phyloP scores from a whole-genome alignment of 345 rosid species.

The Pistacia vera region DNA sequence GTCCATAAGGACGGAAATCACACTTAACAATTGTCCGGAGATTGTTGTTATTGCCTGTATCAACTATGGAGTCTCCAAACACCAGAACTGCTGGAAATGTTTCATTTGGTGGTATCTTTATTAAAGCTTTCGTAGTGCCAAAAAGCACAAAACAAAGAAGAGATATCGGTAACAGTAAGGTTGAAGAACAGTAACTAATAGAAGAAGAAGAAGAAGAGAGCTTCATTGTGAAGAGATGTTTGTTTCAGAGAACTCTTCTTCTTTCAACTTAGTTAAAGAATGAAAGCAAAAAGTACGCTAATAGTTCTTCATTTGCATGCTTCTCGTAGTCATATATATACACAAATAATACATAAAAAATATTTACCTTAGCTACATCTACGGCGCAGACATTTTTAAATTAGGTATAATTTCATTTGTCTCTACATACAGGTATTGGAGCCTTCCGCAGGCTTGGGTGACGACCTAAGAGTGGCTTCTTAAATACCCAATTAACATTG shows the following conservation, averaged over 20 bases:
- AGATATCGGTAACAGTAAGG: not conserved
- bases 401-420: no score
- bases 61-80: conserved; percentile 88
- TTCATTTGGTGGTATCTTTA: conserved; percentile 34
- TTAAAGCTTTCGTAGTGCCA: conserved; percentile 4
- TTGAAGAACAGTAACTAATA: not conserved
- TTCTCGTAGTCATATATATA: not conserved
- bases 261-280: not conserved
- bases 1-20: conserved; percentile 75
- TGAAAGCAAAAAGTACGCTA: not conserved
- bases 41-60: conserved; percentile 79
- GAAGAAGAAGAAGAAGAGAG: no score
- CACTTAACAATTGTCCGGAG: conserved; percentile 48
- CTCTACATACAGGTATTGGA: no score
- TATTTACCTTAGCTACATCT: no score
- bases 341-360: no score
- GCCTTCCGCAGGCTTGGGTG: no score
- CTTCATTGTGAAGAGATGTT: not conserved
- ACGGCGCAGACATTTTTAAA: no score
- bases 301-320: not conserved
- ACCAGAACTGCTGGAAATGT: conserved; percentile 58
- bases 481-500: no score
- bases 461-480: no score
- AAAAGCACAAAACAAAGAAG: not conserved
- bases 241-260: not conserved